phyloP scores from a whole-genome alignment of 768 basidiomycete species.

The Dacryopinax primogenitus region DNA sequence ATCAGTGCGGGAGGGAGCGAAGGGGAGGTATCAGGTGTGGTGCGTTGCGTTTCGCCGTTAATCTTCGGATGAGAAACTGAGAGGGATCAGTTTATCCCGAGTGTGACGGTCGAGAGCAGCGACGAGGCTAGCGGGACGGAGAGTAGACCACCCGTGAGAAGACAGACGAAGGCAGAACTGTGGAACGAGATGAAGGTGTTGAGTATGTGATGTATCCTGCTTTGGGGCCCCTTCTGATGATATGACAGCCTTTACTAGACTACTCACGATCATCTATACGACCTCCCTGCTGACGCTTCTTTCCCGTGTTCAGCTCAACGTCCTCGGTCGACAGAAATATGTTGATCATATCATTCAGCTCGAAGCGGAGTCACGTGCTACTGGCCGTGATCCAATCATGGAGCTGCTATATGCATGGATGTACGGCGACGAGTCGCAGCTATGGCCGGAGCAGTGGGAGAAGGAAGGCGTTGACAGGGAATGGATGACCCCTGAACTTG shows the following conservation, averaged over 20 bases:
- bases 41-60: background rate
- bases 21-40: background rate
- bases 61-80: background rate
- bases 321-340: constrained; percentile 74
- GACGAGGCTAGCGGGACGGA: constrained; percentile 1
- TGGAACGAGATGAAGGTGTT: constrained; percentile 91
- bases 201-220: constrained; percentile 34
- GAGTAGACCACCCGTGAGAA: constrained; percentile 12
- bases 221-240: background rate
- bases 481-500: constrained; percentile 44
- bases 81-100: background rate
- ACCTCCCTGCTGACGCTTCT: constrained; percentile 75
- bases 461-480: constrained; percentile 23
- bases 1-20: constrained; percentile 7
- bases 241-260: constrained; percentile 64
- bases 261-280: constrained; percentile 75
- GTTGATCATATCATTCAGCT: constrained; percentile 50
- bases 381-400: background rate
- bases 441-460: constrained; percentile 19
- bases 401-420: constrained; percentile 18
- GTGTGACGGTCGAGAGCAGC: constrained; percentile 3
- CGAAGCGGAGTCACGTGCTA: constrained; percentile 29
- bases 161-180: constrained; percentile 60
- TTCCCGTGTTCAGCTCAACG: constrained; percentile 70
- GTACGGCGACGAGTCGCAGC: constrained; percentile 18